Evolutionary conservation across 306 rosid genomes (phyloP).

Genomic region (Vigna unguiculata): DNA sequence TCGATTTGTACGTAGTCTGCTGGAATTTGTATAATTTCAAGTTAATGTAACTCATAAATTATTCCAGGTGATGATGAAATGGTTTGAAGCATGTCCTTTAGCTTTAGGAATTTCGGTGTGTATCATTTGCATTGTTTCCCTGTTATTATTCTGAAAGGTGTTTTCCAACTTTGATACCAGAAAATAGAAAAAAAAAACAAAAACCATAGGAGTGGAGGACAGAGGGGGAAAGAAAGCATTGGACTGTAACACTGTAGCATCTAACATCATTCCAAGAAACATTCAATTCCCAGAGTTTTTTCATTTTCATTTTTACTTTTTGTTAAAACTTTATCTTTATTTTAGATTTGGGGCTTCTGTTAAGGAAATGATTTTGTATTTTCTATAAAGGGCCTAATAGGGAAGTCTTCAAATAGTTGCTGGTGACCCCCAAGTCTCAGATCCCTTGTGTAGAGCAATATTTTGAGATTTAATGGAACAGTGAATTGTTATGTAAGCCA

Average conservation of each 20-base stretch:
- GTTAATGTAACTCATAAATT: background rate
- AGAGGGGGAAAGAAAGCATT: background rate
- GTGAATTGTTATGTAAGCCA: background rate
- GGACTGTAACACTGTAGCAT: background rate
- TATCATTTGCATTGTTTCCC: constrained; percentile 2
- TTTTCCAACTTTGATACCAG: background rate
- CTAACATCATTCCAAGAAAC: constrained; percentile 9
- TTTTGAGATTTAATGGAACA: background rate
- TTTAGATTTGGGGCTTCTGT: background rate
- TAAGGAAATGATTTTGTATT: constrained; percentile 2
- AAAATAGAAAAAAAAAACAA: background rate
- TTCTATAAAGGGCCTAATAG: background rate
- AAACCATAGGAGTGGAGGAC: background rate
- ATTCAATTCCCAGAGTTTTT: background rate
- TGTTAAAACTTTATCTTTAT: background rate
- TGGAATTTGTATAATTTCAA: background rate
- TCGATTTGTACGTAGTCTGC: background rate
- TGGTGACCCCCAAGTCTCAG: background rate
- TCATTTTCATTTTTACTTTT: background rate
- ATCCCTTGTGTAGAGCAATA: background rate
- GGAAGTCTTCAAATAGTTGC: constrained; percentile 10
- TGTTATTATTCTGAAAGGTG: background rate
- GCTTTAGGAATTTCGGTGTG: background rate
- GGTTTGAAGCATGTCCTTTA: constrained; percentile 2
- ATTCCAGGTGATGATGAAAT: constrained; percentile 9